Evolutionary conservation across 2,329 filamentous ascomycete genomes (phyloP).

Genomic region (Phialophora verrucosa): DNA sequence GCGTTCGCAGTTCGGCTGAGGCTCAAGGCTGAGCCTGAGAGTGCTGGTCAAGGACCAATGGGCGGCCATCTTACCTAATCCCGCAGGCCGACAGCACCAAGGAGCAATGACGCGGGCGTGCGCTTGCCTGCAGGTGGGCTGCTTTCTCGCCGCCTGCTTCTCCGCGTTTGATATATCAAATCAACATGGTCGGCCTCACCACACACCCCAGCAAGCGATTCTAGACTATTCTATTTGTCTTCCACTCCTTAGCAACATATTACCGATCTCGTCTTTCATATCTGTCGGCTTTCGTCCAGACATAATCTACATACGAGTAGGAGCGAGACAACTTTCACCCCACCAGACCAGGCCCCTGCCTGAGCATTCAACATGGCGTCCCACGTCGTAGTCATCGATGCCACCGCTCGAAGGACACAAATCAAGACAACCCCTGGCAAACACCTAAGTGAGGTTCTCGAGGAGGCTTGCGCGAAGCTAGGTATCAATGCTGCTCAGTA

Average conservation of each 20-base stretch:
- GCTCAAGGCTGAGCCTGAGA: slow-evolving; percentile 13
- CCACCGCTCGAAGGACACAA: slow-evolving; percentile 74
- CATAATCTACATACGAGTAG: background rate
- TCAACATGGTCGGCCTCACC: background rate
- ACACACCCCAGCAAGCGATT: slow-evolving; percentile 39
- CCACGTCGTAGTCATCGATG: slow-evolving; percentile 85
- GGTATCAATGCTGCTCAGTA: slow-evolving; percentile 74
- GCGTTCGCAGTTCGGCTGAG: slow-evolving; percentile 24
- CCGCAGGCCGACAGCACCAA: background rate
- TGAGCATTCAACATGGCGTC: slow-evolving; percentile 70
- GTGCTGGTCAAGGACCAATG: slow-evolving; percentile 24
- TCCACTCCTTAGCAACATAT: slow-evolving; percentile 26
- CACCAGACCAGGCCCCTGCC: slow-evolving; percentile 21
- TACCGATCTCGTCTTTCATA: slow-evolving; percentile 3
- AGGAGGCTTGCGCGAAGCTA: slow-evolving; percentile 86
- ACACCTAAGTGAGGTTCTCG: slow-evolving; percentile 81
- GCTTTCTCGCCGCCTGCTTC: slow-evolving; percentile 36
- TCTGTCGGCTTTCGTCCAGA: background rate
- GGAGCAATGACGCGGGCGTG: slow-evolving; percentile 31
- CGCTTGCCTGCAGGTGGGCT: slow-evolving; percentile 32
- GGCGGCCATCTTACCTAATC: slow-evolving; percentile 16
- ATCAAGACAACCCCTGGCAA: slow-evolving; percentile 84
- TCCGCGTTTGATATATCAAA: slow-evolving; percentile 15
- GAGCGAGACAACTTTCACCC: background rate
- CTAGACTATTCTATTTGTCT: slow-evolving; percentile 33